Base-by-base conservation (phyloP, 495 filamentous ascomycete species). In the Neurospora intermedia region DNA sequence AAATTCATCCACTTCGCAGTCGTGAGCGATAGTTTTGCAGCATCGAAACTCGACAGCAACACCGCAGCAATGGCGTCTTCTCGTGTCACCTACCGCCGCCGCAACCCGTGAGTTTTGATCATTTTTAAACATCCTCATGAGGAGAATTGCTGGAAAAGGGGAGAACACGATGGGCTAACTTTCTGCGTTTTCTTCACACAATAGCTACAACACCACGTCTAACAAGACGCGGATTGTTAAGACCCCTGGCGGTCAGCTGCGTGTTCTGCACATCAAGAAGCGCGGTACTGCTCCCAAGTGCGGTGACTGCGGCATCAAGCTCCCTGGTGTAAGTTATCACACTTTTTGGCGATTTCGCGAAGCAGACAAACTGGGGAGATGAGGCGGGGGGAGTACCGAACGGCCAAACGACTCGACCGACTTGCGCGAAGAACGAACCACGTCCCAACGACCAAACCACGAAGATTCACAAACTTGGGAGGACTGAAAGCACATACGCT, bases 201-300 rank as follows among this genome's bases (percentile, higher is more conserved):
- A 66, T 27, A 93, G 91, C 79, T 98, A 97, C 91, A 98, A 97
- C 88, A 97, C 95, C 85, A 87, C 89, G 83, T 96, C 93, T 81
- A 98, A 99, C 92, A 94, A 93, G 86, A 94, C 95, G 83, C 92
- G 96, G 83, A 88, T 98, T 83, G 83, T 97, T 86, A 96, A 94
- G 88, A 99, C 96, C 74, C 96, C 96, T 73, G 96, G 96, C 83
- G 96, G 96, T 82, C 87, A 93, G 83, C 91, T 97, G 76, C 92
- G 94, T 81, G 91, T 97, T 81, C 93, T 98, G 77, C 94, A 98
- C 90, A 93, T 97, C 88, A 98, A 98, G 91, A 98, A 98, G 91
- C 91, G 90, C 85, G 94, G 93, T 77, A 94, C 92, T 79, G 90
- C 93, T 77, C 95, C 96, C 79, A 98, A 98, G 88, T 99, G 96